Percentiles rank a stretch among this genome's conserved stretches.
Conservation (phyloP, 805 yeast species). For the Ogataea nitratoaversa region DNA sequence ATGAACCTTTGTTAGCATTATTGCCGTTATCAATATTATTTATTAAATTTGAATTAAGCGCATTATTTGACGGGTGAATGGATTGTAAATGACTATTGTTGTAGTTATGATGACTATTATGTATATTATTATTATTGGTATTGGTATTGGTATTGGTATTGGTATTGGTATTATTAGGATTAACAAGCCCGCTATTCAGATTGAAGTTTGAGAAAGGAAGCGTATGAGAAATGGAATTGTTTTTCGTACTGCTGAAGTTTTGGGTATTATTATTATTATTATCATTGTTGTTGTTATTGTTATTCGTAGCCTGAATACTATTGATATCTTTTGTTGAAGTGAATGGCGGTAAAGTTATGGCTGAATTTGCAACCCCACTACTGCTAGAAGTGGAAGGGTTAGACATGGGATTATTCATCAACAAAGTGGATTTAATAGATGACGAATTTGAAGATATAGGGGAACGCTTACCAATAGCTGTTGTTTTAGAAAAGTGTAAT, state of each 20-base stretch:
- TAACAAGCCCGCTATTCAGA: background rate
- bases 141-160: background rate
- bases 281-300: background rate
- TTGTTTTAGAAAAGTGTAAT: no score
- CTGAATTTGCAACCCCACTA: background rate
- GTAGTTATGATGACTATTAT: no score
- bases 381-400: background rate
- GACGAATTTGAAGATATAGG: no score
- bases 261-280: background rate
- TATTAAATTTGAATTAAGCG: background rate
- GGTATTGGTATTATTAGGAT: background rate
- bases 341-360: background rate
- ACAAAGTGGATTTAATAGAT: background rate
- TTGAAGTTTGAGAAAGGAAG: conserved; percentile 2
- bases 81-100: background rate
- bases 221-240: conserved; percentile 5
- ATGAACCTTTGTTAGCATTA: background rate
- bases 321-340: background rate
- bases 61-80: background rate
- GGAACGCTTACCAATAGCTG: no score
- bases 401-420: background rate
- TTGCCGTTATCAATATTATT: background rate
- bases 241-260: no score
- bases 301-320: background rate
- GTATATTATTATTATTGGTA: no score